phyloP scores from a whole-genome alignment of 208 protist species.

The Crithidia acanthocephali region DNA sequence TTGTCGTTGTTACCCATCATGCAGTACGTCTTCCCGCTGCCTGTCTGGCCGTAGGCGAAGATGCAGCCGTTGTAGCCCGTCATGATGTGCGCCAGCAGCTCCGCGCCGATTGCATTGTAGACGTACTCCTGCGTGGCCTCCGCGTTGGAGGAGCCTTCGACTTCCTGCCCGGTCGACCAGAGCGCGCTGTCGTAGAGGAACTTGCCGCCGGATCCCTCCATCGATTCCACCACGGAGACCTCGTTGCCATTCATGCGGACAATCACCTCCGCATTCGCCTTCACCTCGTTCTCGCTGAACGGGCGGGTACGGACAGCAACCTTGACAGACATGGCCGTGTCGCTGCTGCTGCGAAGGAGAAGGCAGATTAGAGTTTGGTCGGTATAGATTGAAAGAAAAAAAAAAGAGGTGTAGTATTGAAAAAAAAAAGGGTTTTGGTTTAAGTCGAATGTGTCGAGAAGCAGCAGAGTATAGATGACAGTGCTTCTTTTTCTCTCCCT shows the following conservation, averaged over 20 bases:
- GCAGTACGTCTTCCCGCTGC: constrained; percentile 88
- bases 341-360: neutral
- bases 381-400: neutral
- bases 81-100: constrained; percentile 64
- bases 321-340: constrained; percentile 66
- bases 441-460: too few relatives aligned
- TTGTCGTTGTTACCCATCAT: constrained; percentile 66
- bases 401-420: neutral
- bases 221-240: constrained; percentile 49
- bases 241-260: constrained; percentile 73
- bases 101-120: constrained; percentile 59
- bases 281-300: constrained; percentile 60
- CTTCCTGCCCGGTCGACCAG: constrained; percentile 53
- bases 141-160: constrained; percentile 42
- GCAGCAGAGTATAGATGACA: too few relatives aligned
- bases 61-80: constrained; percentile 90
- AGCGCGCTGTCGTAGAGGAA: constrained; percentile 80
- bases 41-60: constrained; percentile 91
- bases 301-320: constrained; percentile 79
- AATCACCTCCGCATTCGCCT: constrained; percentile 46
- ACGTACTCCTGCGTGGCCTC: constrained; percentile 68
- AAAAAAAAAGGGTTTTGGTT: too few relatives aligned
- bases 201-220: constrained; percentile 39
- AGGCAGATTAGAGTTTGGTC: too few relatives aligned
- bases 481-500: too few relatives aligned